Evolutionary conservation across 305 asterid genomes (phyloP), one percentile per base, ranked within the genome.

Genomic region (Fraxinus velutina): DNA sequence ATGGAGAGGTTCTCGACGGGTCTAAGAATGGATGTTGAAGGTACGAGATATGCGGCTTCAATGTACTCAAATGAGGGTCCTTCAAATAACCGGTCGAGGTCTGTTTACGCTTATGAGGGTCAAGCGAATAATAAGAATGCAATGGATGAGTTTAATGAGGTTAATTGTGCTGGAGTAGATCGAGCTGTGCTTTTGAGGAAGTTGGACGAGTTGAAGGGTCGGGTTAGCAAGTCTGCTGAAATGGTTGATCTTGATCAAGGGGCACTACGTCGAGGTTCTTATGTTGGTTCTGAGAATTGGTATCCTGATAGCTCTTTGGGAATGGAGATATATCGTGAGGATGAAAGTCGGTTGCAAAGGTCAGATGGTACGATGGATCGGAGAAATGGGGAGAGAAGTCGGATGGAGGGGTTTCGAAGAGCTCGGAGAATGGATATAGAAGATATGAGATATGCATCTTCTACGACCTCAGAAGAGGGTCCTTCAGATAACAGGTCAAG

Each of bases 1-100:
- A 70, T 72, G 30, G 90, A 83, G 78, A 82, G 83, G 9, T 75
- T 74, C 22, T 74, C 82, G 82, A 88, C 91, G 85, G 85, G 80
- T 80, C 88, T 75, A 72, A 83, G 90, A 82, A 82, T 82, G 80
- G 88, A 85, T 78, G 77, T 34, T 44, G 88, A 83, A 60, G 87
- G 66, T 60, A 73, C 44, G 74, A 79, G 90, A 32, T 81, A 83
- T 33, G 55, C 81, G 34, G 24, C 88, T 66, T 80, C 79, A 62
- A 73, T 55, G 34, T 66, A 83, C 80, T 37, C 70, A 29, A 87
- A 76, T 44, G 87, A 84, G 80, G 87, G 76, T 44, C 76, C 78
- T 2, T 86, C 79, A 17, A 73, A 79, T 42, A 60, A 76, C 78
- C 72, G 68, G 62, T 72, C 30, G n/a, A 83, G 47, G 68, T 77